Percentiles rank a stretch among this genome's conserved stretches.
Conservation (phyloP, 1,284 basidiomycete genomes). For the Phellopilus nigrolimitatus region DNA sequence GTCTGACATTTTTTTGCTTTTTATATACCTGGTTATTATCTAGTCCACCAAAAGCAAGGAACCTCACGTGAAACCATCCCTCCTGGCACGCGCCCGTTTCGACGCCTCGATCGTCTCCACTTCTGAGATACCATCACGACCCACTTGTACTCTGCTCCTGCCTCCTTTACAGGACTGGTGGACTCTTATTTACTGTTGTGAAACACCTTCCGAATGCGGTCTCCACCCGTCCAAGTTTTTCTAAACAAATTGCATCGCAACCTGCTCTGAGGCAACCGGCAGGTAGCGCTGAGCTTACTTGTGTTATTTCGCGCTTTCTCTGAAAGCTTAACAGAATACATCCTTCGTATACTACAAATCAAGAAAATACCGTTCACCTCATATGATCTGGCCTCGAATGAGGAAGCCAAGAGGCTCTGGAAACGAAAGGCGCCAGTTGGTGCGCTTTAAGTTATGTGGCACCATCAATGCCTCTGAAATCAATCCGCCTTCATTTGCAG, state of each 20-base stretch:
- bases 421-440: conserved; percentile 69
- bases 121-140: no score
- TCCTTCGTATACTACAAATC: conserved; percentile 71
- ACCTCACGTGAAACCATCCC: no score
- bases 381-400: conserved; percentile 79
- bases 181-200: neutral
- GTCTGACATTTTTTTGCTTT: no score
- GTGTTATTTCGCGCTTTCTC: neutral
- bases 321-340: conserved; percentile 46
- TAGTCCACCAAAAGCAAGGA: no score
- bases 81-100: no score
- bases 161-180: no score
- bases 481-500: conserved; percentile 33
- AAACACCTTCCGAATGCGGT: conserved; percentile 43
- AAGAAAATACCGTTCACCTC: conserved; percentile 77
- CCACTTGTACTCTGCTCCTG: no score
- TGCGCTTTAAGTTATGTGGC: conserved; percentile 12
- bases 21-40: no score
- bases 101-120: no score
- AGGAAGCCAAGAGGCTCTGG: conserved; percentile 74
- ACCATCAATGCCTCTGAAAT: neutral
- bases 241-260: conserved; percentile 79
- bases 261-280: conserved; percentile 70
- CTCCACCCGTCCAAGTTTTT: conserved; percentile 75
- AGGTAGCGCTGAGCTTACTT: conserved; percentile 37